Base-by-base conservation (phyloP, 1,139 yeast genomes). In the Hyphopichia pseudoburtonii region DNA sequence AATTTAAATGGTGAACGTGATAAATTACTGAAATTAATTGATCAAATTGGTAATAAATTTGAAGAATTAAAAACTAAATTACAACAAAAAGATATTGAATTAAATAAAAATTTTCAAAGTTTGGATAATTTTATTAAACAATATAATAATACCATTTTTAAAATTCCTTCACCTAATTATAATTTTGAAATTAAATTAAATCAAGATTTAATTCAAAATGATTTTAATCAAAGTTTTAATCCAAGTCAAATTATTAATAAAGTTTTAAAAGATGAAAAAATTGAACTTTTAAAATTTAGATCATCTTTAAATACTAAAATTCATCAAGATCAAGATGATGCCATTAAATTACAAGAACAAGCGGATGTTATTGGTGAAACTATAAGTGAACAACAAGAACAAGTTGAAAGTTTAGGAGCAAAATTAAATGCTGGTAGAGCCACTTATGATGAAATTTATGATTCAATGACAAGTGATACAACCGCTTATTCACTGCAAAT, bases 1-100 rank as follows among this genome's bases (percentile, higher is more conserved):
- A 59, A 70, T 42, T 68, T 85, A 61, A 79, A 78, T 47, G 61
- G 66, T 27, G 89, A 83, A 47, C 66, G 87, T 37, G 84, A 79
- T 36, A 71, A 73, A 38, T 61, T 84, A 14, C 70, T 80, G 3
- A 73, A 72, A 45, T 64, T 74, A n/a, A 67, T 83, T 30, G 88
- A 84, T 41, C 46, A 62, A 2, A 66, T 75, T 3, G 70, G 69
- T 30, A 56, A 62, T 25, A 70, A 69, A 41, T 57, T 76, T 11
- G 76, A 70, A 38, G 57, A 56, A 35, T 33, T 60, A 17, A 54
- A 57, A 34, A 47, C 63, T 10, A 54, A 64, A 12, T 66, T 76
- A 14, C 66, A 69, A 24, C 70, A 71, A 12, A 75, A 72, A 44
- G 78, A 79, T 42, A 49, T 59, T 7, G 73, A 70, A 26, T 68